A percentile compares a stretch with the other conserved stretches of the same genome.
phyloP scores from a whole-genome alignment of 805 yeast species.

The Scheffersomyces stipitis region DNA sequence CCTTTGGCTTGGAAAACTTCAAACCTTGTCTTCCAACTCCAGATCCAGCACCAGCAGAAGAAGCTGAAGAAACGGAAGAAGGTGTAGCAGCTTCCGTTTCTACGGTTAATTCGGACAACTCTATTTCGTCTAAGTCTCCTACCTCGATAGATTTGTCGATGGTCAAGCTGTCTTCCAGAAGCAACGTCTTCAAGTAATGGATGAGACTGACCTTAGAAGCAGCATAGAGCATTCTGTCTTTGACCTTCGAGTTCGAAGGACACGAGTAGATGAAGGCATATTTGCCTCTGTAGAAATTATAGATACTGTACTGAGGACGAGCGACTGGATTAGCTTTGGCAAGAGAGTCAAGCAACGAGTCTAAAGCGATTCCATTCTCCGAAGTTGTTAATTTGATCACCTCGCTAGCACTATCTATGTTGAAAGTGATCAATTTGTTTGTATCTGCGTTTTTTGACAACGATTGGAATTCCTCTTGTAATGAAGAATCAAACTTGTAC shows the following conservation, averaged over 20 bases:
- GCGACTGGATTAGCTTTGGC: slow-evolving; percentile 22
- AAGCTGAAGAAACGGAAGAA: slow-evolving; percentile 6
- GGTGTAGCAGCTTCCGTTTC: slow-evolving; percentile 14
- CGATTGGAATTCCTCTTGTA: slow-evolving; percentile 24
- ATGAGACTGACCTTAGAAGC: slow-evolving; percentile 67
- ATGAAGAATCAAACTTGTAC: slow-evolving; percentile 24
- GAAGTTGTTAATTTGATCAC: slow-evolving; percentile 24
- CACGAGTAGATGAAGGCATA: slow-evolving; percentile 76
- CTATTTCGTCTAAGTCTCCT: slow-evolving; percentile 72
- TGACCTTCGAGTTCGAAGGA: slow-evolving; percentile 87
- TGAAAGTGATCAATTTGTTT: slow-evolving; percentile 44
- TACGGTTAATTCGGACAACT: slow-evolving; percentile 46
- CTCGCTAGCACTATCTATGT: slow-evolving; percentile 53
- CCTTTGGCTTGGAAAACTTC: slow-evolving; percentile 60
- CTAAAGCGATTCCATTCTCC: slow-evolving; percentile 15
- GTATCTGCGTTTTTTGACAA: slow-evolving; percentile 15
- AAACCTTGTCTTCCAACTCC: slow-evolving; percentile 17
- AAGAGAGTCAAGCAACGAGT: slow-evolving; percentile 20
- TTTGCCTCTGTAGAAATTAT: slow-evolving; percentile 38
- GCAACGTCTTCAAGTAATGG: slow-evolving; percentile 43
- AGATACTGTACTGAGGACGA: slow-evolving; percentile 60
- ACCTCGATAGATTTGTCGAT: slow-evolving; percentile 59
- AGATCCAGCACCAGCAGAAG: slow-evolving; percentile 4
- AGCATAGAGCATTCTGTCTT: slow-evolving; percentile 91
- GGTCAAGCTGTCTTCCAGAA: slow-evolving; percentile 23